A percentile compares a stretch with the other conserved stretches of the same genome.
Conservation (phyloP, 768 basidiomycete genomes). For the Lactarius deliciosus region DNA sequence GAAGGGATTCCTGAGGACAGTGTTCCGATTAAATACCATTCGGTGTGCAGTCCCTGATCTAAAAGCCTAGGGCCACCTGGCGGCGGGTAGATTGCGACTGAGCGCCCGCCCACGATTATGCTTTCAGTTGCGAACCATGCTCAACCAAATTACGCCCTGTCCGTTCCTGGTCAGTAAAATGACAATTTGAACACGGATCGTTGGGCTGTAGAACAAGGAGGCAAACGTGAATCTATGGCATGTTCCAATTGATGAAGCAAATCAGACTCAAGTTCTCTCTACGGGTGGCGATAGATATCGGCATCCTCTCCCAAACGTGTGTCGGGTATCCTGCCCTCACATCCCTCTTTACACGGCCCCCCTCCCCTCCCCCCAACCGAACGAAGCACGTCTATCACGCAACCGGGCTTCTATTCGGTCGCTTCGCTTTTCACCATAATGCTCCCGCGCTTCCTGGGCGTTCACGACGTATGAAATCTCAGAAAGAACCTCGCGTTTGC, state of each 20-base stretch:
- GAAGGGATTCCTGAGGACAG: background rate
- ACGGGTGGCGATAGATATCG: background rate
- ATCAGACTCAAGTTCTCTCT: background rate
- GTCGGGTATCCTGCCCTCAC: background rate
- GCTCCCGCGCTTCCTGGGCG: conserved; percentile 2
- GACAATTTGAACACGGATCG: background rate
- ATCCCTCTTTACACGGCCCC: background rate
- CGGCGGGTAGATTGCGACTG: background rate
- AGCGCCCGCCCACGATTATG: conserved; percentile 12
- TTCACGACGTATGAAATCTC: background rate
- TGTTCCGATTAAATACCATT: conserved; percentile 20
- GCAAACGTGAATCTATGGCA: background rate
- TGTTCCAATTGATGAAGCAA: background rate
- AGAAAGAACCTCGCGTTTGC: background rate
- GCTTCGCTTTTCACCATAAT: background rate
- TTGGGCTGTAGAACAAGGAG: background rate
- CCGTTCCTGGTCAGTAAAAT: conserved; percentile 19
- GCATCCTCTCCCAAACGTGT: background rate
- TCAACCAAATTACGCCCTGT: background rate
- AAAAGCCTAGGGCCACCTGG: conserved; percentile 8
- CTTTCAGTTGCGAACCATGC: background rate
- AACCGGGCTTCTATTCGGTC: background rate
- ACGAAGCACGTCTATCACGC: background rate
- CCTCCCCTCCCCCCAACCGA: background rate
- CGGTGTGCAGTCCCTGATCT: conserved; percentile 23